These are phyloP conservation scores for Neofusicoccum cordaticola DNA, from an alignment of 2,329 filamentous ascomycete genomes.

Conservation along the genomic window DNA sequence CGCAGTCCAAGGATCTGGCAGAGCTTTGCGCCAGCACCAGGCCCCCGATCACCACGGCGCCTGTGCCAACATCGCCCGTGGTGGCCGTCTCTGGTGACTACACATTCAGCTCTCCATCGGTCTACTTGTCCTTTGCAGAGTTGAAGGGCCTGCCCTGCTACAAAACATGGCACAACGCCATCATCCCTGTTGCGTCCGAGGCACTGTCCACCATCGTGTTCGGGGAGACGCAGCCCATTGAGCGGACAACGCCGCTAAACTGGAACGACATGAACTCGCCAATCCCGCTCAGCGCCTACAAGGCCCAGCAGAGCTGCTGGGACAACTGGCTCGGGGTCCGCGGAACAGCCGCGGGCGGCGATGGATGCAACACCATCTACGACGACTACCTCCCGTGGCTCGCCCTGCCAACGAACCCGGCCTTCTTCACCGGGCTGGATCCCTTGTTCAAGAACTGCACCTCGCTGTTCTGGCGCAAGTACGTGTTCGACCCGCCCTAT, in stretches of 20 bases:
- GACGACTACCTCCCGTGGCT: constrained; percentile 14
- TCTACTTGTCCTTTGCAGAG: constrained; percentile 1
- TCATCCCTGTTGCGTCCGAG: not conserved
- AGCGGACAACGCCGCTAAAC: not conserved
- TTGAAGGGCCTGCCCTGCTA: constrained; percentile 3
- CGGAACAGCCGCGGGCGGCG: not conserved
- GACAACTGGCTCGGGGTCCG: constrained; percentile 2
- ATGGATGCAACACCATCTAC: constrained; percentile 9
- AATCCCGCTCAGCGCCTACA: not conserved
- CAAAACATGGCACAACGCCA: not conserved
- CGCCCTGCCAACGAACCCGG: constrained; percentile 6
- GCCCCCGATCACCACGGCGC: not conserved
- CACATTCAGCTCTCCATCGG: constrained; percentile 6
- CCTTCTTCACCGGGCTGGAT: constrained; percentile 1
- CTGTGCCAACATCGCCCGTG: not conserved
- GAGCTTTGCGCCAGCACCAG: not conserved
- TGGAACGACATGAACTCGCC: constrained; percentile 12
- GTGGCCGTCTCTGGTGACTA: not conserved
- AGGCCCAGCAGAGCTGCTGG: constrained; percentile 1
- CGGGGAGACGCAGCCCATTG: not conserved
- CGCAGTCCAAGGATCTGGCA: not conserved
- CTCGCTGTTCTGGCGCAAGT: not conserved
- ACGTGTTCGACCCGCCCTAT: constrained; percentile 13
- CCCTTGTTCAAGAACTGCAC: constrained; percentile 8
- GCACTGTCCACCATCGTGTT: not conserved